A percentile compares a stretch with the other conserved stretches of the same genome.
phyloP scores from a whole-genome alignment of 2,329 filamentous ascomycete genomes.

The Botrytis squamosa region DNA sequence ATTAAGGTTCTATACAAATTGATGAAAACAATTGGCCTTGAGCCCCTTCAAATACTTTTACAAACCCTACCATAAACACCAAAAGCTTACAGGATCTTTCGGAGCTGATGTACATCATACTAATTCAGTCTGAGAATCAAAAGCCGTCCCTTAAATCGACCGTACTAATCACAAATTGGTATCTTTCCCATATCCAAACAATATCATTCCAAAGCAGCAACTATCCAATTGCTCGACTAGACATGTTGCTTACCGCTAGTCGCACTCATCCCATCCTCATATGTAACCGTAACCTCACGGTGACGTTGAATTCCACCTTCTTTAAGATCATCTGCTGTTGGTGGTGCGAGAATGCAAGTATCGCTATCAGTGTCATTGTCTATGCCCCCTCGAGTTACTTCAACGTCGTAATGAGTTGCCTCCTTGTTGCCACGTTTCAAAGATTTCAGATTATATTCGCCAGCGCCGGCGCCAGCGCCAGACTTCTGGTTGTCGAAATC shows the following conservation, averaged over 20 bases:
- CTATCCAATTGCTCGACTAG: not conserved
- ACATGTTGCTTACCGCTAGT: conserved; percentile 11
- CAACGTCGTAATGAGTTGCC: not conserved
- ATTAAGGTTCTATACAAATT: not conserved
- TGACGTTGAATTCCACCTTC: not conserved
- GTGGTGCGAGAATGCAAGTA: not conserved
- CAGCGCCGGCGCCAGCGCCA: not conserved
- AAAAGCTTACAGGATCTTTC: not conserved
- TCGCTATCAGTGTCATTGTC: conserved; percentile 11
- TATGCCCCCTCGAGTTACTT: not conserved
- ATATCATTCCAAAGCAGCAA: not conserved
- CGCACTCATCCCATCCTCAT: not conserved
- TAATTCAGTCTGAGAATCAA: not conserved
- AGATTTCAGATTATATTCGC: not conserved
- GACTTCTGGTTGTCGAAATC: not conserved
- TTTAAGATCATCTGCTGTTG: not conserved
- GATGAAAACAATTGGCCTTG: not conserved
- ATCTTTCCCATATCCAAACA: not conserved
- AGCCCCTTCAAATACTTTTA: not conserved
- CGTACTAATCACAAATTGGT: not conserved
- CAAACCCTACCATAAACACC: not conserved
- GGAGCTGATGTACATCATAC: not conserved
- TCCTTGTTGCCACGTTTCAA: not conserved
- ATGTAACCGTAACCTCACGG: conserved; percentile 8
- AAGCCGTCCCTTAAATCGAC: too few relatives aligned